phyloP scores from a whole-genome alignment of 305 asterid species.

The Fraxinus nigra region DNA sequence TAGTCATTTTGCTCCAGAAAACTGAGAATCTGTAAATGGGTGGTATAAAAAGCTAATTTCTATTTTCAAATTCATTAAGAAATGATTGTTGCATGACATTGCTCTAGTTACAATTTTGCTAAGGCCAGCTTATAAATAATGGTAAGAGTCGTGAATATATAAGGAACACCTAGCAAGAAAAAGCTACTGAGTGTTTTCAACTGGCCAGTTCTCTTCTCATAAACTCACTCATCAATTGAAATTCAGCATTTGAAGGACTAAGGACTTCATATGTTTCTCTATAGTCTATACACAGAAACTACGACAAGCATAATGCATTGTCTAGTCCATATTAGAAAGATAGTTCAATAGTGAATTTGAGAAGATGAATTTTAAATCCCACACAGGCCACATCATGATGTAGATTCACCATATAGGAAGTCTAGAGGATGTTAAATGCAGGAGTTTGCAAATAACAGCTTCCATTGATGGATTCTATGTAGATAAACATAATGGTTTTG shows the following conservation, averaged over 20 bases:
- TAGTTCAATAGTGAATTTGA: background rate
- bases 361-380: background rate
- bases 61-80: background rate
- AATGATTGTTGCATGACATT: background rate
- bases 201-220: background rate
- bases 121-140: background rate
- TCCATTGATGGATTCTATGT: background rate
- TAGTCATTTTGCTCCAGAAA: background rate
- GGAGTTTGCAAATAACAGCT: constrained; percentile 7
- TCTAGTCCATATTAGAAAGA: background rate
- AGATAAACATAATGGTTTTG: background rate
- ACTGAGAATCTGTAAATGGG: background rate
- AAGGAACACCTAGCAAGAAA: background rate
- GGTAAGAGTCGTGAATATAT: background rate
- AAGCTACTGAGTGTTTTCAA: background rate
- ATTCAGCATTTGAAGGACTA: background rate
- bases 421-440: background rate
- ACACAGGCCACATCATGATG: constrained; percentile 7
- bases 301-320: background rate
- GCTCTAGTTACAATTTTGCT: background rate
- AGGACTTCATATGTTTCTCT: background rate
- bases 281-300: background rate
- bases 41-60: background rate
- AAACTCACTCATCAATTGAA: background rate
- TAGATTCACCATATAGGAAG: background rate